Conservation (phyloP, 176 grass and related monocot species). For the Ensete glaucum region DNA sequence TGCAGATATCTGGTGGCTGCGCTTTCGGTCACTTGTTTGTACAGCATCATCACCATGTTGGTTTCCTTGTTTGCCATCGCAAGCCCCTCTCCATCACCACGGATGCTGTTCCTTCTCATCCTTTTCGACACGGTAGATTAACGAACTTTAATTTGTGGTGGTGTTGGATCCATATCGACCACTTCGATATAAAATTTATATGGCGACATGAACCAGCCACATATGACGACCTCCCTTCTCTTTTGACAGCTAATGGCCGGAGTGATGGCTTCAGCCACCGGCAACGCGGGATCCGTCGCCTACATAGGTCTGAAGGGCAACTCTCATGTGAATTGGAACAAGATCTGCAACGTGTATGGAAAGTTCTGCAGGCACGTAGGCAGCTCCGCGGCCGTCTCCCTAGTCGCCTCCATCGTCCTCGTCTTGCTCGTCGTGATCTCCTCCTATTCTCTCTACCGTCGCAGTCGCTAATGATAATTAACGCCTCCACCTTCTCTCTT, state of each 20-base stretch:
- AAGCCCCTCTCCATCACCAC: slow-evolving; percentile 20
- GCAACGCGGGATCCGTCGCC: slow-evolving; percentile 36
- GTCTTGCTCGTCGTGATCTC: slow-evolving; percentile 44
- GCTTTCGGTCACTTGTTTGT: slow-evolving; percentile 32
- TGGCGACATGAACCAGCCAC: no score
- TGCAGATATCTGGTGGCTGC: slow-evolving; percentile 61
- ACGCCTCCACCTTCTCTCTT: no score
- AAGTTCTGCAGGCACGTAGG: slow-evolving; percentile 63
- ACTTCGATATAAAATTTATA: no score
- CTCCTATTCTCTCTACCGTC: slow-evolving; percentile 41
- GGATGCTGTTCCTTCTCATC: slow-evolving; percentile 33
- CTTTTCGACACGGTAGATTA: slow-evolving; percentile 45
- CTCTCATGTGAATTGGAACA: slow-evolving; percentile 45
- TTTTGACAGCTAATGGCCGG: slow-evolving; percentile 40
- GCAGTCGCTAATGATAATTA: slow-evolving; percentile 12
- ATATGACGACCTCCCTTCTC: no score
- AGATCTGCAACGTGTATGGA: slow-evolving; percentile 52
- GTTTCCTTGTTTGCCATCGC: slow-evolving; percentile 25
- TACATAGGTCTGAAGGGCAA: slow-evolving; percentile 68
- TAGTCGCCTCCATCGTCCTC: slow-evolving; percentile 47
- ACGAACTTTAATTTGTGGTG: not conserved
- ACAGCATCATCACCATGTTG: slow-evolving; percentile 48
- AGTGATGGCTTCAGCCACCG: slow-evolving; percentile 65
- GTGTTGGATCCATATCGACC: no score
- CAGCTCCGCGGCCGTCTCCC: slow-evolving; percentile 19